Conservation (phyloP, 345 rosid genomes). For the Dovyalis caffra region DNA sequence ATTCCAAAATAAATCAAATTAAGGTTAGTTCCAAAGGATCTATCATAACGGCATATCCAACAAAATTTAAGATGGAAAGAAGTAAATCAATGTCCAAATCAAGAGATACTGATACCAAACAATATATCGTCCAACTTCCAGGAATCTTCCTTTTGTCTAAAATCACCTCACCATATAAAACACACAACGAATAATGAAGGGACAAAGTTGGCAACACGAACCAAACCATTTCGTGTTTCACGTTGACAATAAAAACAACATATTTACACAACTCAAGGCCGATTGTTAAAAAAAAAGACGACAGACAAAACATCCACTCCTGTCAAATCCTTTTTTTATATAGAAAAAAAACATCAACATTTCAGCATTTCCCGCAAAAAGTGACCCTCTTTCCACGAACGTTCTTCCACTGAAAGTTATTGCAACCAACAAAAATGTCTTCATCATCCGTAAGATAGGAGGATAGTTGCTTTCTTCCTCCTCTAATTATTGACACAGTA, state of each 20-base stretch:
- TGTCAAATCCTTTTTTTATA: neutral
- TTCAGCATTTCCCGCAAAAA: too few relatives aligned
- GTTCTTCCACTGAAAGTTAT: neutral
- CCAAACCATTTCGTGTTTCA: neutral
- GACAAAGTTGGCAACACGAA: neutral
- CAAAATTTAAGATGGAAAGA: neutral
- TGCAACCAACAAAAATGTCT: too few relatives aligned
- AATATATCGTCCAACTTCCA: conserved; percentile 7
- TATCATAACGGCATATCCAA: too few relatives aligned
- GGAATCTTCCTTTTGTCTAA: conserved; percentile 8
- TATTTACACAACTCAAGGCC: too few relatives aligned
- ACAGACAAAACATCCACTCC: neutral
- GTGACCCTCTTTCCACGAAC: conserved; percentile 10
- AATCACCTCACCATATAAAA: too few relatives aligned
- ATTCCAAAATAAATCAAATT: too few relatives aligned
- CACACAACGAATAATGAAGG: too few relatives aligned
- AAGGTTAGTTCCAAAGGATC: too few relatives aligned
- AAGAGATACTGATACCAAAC: neutral
- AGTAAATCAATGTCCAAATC: neutral
- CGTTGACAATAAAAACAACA: neutral
- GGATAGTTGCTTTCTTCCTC: too few relatives aligned
- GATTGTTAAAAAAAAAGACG: too few relatives aligned
- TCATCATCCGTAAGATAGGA: too few relatives aligned
- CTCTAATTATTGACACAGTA: too few relatives aligned
- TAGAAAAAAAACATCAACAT: neutral